These are phyloP conservation scores for Solanum dulcamara DNA, from an alignment of 257 asterid species.

Conservation along the genomic window DNA sequence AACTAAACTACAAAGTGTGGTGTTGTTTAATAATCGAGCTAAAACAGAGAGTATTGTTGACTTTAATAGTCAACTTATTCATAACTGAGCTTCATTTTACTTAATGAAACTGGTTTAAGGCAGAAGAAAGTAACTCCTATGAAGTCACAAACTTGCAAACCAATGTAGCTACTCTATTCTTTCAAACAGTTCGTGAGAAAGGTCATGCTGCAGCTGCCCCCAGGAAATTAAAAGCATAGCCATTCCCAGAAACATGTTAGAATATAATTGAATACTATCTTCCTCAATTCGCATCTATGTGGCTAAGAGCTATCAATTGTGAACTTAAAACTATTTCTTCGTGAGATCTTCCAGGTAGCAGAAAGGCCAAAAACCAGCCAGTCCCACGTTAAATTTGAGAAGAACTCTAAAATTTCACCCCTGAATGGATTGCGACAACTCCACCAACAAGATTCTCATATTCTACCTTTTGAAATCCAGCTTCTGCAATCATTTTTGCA, in stretches of 20 bases:
- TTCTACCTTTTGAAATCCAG: constrained; percentile 91
- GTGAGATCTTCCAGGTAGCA: not conserved
- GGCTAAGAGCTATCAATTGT: not conserved
- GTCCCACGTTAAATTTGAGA: not conserved
- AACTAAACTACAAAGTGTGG: not conserved
- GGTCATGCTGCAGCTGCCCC: not conserved
- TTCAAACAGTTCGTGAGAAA: not conserved
- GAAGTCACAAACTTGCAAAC: not conserved
- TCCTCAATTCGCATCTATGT: not conserved
- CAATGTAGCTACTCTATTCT: not conserved
- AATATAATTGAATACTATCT: not conserved
- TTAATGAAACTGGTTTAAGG: not conserved
- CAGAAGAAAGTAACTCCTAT: not conserved
- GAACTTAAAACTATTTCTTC: not conserved
- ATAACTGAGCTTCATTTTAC: not conserved
- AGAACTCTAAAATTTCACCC: constrained; percentile 46
- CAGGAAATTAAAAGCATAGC: not conserved
- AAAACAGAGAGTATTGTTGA: not conserved
- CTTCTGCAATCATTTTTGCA: constrained; percentile 73
- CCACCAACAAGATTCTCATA: constrained; percentile 92
- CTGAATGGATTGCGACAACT: constrained; percentile 90
- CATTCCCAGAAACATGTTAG: not conserved
- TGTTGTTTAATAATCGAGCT: not conserved
- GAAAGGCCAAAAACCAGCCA: not conserved
- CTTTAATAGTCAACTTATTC: not conserved